A percentile compares a stretch with the other conserved stretches of the same genome.
These are phyloP conservation scores for Ascochyta viciae-villosae DNA, from an alignment of 2,329 filamentous ascomycete genomes.

Conservation along the genomic window DNA sequence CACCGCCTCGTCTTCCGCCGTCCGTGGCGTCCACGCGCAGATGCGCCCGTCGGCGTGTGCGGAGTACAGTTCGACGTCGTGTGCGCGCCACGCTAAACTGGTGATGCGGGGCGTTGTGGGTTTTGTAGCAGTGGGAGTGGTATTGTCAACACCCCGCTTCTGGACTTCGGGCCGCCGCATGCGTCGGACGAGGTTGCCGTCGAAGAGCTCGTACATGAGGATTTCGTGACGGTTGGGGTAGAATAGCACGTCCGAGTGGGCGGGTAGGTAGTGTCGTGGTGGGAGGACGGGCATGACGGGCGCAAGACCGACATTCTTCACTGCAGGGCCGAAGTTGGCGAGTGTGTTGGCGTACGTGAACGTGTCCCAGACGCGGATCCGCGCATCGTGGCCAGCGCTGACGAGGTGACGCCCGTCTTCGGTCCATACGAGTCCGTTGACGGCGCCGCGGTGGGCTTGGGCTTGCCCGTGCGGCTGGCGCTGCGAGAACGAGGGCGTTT, in stretches of 20 bases:
- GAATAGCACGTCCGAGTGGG: slow-evolving; percentile 71
- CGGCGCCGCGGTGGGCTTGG: slow-evolving; percentile 77
- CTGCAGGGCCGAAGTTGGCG: slow-evolving; percentile 81
- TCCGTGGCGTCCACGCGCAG: slow-evolving; percentile 75
- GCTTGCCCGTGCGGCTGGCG: slow-evolving; percentile 39
- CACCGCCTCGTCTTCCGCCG: slow-evolving; percentile 53
- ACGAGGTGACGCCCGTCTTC: slow-evolving; percentile 79
- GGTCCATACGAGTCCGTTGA: slow-evolving; percentile 87
- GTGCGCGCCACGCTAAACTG: slow-evolving; percentile 75
- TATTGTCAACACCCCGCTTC: slow-evolving; percentile 18
- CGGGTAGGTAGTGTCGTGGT: slow-evolving; percentile 66
- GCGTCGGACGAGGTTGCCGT: slow-evolving; percentile 75
- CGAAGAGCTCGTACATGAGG: slow-evolving; percentile 77
- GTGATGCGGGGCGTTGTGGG: slow-evolving; percentile 62
- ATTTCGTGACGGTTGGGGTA: slow-evolving; percentile 82
- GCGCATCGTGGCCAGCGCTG: slow-evolving; percentile 81
- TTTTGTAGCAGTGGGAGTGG: slow-evolving; percentile 7
- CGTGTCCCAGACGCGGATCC: slow-evolving; percentile 87
- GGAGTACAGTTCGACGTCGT: slow-evolving; percentile 78
- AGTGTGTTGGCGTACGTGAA: slow-evolving; percentile 83
- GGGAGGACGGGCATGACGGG: slow-evolving; percentile 55
- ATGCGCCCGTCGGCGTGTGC: slow-evolving; percentile 86
- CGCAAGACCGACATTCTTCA: slow-evolving; percentile 69
- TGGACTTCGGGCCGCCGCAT: slow-evolving; percentile 66
- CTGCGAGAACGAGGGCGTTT: slow-evolving; percentile 51